Conservation (phyloP, 2,329 filamentous ascomycete genomes). For the Pyrenophora seminiperda region DNA sequence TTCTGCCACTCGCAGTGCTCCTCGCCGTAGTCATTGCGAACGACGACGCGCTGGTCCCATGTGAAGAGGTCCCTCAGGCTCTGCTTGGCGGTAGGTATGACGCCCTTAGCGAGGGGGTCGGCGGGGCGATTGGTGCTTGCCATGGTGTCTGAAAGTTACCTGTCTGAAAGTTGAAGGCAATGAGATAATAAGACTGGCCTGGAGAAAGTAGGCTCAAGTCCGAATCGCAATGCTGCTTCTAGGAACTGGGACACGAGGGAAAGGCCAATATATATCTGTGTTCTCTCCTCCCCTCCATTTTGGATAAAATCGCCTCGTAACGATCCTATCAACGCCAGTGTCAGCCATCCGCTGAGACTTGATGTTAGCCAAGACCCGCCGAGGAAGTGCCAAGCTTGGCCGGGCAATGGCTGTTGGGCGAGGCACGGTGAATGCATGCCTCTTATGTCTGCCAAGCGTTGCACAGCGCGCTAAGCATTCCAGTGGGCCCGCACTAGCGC, state of each 20-base stretch:
- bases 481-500: slow-evolving; percentile 17
- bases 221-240: slow-evolving; percentile 20
- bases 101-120: slow-evolving; percentile 70
- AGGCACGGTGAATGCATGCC: slow-evolving; percentile 29
- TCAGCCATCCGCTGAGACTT: slow-evolving; percentile 28
- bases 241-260: slow-evolving; percentile 8
- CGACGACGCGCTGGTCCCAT: slow-evolving; percentile 75
- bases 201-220: slow-evolving; percentile 22
- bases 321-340: slow-evolving; percentile 22
- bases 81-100: slow-evolving; percentile 68
- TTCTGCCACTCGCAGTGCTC: slow-evolving; percentile 69
- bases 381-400: slow-evolving; percentile 32
- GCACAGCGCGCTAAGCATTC: slow-evolving; percentile 36
- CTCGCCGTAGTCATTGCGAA: slow-evolving; percentile 69
- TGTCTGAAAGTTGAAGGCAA: slow-evolving; percentile 11
- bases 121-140: slow-evolving; percentile 57
- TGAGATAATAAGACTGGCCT: slow-evolving; percentile 8
- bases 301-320: slow-evolving; percentile 17
- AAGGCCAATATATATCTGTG: slow-evolving; percentile 28
- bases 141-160: slow-evolving; percentile 30
- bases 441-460: slow-evolving; percentile 29
- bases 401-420: slow-evolving; percentile 28
- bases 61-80: slow-evolving; percentile 68
- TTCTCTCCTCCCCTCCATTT: too few relatives aligned
- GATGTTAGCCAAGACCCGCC: slow-evolving; percentile 35